Evolutionary conservation across 768 basidiomycete genomes (phyloP).

Genomic region (Suillus ampliporus): DNA sequence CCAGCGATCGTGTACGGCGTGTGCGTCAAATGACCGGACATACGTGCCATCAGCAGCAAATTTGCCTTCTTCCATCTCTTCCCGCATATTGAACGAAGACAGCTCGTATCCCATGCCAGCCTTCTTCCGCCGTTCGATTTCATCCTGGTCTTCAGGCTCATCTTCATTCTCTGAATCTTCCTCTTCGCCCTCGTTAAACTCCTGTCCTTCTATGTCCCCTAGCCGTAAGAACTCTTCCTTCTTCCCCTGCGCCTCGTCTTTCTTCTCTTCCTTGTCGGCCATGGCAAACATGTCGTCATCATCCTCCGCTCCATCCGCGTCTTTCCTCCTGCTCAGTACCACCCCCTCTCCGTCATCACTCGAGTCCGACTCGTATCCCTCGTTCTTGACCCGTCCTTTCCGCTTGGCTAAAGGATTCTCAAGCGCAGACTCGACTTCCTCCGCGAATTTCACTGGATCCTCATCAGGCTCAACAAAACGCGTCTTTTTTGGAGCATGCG

Average conservation of each 20-base stretch:
- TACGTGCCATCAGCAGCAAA: slow-evolving; percentile 94
- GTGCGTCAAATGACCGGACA: slow-evolving; percentile 84
- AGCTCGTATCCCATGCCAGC: slow-evolving; percentile 93
- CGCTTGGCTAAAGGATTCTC: slow-evolving; percentile 67
- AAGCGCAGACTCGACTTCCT: slow-evolving; percentile 76
- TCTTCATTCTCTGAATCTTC: slow-evolving; percentile 50
- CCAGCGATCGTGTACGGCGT: slow-evolving; percentile 94
- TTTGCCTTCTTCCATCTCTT: slow-evolving; percentile 98
- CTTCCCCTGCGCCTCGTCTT: slow-evolving; percentile 51
- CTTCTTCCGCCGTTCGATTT: slow-evolving; percentile 74
- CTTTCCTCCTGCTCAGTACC: slow-evolving; percentile 76
- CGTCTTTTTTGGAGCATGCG: slow-evolving; percentile 63
- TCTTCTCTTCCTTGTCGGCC: slow-evolving; percentile 61
- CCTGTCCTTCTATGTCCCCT: slow-evolving; percentile 97
- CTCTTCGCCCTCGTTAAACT: slow-evolving; percentile 55
- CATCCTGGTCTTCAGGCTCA: slow-evolving; percentile 72
- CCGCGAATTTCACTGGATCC: slow-evolving; percentile 76
- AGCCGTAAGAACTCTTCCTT: slow-evolving; percentile 80
- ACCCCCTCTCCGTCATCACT: slow-evolving; percentile 96
- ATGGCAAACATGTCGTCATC: slow-evolving; percentile 82
- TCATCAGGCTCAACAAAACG: slow-evolving; percentile 79
- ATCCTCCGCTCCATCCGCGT: slow-evolving; percentile 58
- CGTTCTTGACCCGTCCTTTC: slow-evolving; percentile 79
- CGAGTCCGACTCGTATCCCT: slow-evolving; percentile 93
- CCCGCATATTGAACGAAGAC: slow-evolving; percentile 98